These are phyloP conservation scores for Paraurostyla sp. DNA, from an alignment of 73 alveolate genomes.

Conservation along the genomic window DNA sequence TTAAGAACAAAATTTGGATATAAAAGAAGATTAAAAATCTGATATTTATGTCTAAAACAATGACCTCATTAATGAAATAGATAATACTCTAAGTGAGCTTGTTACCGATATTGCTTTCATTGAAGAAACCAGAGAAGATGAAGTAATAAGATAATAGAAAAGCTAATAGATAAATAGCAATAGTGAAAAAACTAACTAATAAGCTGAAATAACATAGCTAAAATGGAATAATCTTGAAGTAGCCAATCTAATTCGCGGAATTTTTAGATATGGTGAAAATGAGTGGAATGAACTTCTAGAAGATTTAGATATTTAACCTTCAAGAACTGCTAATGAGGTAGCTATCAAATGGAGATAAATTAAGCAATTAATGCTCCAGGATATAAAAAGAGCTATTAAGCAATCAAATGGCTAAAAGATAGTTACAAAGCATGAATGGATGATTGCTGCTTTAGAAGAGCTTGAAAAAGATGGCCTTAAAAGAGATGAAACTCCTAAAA, in stretches of 20 bases:
- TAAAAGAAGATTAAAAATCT: background rate
- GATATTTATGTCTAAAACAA: background rate
- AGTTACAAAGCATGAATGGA: conserved; percentile 75
- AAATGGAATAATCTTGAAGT: conserved; percentile 64
- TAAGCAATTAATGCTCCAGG: conserved; percentile 57
- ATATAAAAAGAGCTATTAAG: conserved; percentile 6
- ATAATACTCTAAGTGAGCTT: conserved; percentile 27
- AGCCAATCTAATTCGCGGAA: conserved; percentile 44
- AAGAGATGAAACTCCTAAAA: conserved; percentile 22
- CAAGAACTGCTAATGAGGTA: conserved; percentile 64
- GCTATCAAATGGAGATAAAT: conserved; percentile 68
- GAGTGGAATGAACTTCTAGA: conserved; percentile 65
- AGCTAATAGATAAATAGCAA: background rate
- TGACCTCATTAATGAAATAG: background rate
- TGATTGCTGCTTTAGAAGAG: conserved; percentile 55
- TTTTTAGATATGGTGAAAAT: conserved; percentile 61
- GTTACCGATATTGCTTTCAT: background rate
- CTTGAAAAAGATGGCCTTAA: conserved; percentile 41
- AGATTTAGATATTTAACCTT: conserved; percentile 37
- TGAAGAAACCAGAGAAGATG: conserved; percentile 26
- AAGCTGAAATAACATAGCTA: background rate
- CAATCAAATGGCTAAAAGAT: conserved; percentile 47
- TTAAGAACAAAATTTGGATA: background rate
- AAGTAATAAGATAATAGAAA: background rate
- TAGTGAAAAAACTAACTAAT: background rate